Evolutionary conservation across 805 yeast species (phyloP).

Genomic region (Wickerhamiella azyma): DNA sequence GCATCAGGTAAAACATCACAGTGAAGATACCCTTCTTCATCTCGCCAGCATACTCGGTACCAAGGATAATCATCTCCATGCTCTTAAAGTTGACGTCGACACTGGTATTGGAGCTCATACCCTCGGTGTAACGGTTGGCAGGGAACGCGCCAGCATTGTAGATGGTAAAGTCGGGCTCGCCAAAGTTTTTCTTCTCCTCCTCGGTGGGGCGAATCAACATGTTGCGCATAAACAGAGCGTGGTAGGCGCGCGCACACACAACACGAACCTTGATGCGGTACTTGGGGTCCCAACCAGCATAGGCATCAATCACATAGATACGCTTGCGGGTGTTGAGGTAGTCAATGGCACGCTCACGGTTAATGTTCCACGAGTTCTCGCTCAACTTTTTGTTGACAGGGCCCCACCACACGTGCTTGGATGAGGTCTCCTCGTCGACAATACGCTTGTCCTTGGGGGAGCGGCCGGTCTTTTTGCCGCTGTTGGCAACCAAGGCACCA

Average conservation of each 20-base stretch:
- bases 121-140: conserved; percentile 88
- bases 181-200: conserved; percentile 77
- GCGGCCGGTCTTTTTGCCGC: conserved; percentile 94
- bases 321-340: conserved; percentile 91
- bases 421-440: conserved; percentile 83
- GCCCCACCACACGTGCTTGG: conserved; percentile 94
- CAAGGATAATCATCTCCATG: conserved; percentile 97
- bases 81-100: conserved; percentile 93
- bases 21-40: conserved; percentile 99
- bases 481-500: conserved; percentile 91
- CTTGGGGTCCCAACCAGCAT: conserved; percentile 98
- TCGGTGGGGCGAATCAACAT: conserved; percentile 92
- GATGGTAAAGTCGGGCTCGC: conserved; percentile 95
- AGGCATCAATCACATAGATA: conserved; percentile 90
- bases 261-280: conserved; percentile 92
- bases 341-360: conserved; percentile 93
- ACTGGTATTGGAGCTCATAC: conserved; percentile 93
- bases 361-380: conserved; percentile 87
- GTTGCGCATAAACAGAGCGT: conserved; percentile 94
- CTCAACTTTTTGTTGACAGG: conserved; percentile 93
- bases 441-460: conserved; percentile 97
- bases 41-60: conserved; percentile 99
- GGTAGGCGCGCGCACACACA: conserved; percentile 97
- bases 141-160: conserved; percentile 99
- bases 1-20: conserved; percentile 98